Evolutionary conservation across 2,329 filamentous ascomycete genomes (phyloP), one percentile per base, ranked within the genome.

Genomic region (Trichoderma sp.): DNA sequence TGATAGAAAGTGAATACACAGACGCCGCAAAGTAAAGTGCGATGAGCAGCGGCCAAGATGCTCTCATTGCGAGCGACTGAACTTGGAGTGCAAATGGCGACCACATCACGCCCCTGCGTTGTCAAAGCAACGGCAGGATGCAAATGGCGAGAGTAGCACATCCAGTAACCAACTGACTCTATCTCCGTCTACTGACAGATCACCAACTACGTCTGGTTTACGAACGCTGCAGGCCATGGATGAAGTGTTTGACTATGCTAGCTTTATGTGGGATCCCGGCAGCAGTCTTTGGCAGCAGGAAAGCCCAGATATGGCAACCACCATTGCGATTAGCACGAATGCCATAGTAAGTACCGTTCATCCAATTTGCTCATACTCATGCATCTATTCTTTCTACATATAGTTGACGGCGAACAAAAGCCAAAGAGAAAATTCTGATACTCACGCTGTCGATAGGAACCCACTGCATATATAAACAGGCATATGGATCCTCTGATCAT

Each of bases 61-160:
- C 74, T 84, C 81, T 53, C 85, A 87, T 75, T 87, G 86, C 76
- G 84, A 85, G 75, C 81, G 86, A 39, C 78, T 87, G 14, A 86
- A 86, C 73, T 79, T 87, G 62, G 83, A 87, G 71, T 87, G 86
- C 78, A 84, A 82, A 73, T 87, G 86, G 86, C 81, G 81, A 51
- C 77, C 81, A 6, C 56, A 56, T 63, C 70, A 68, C 47, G 43
- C 64, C 28, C 21, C 58, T 28, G 34, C 43, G 14, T 30, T 67
- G 32, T 39, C 56, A 12, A 67, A 66, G 53, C 36, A 79, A 63
- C 73, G 77, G 43, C 74, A 76, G 70, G 72, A 76, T 53, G 69
- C 70, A 62, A 74, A 75, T 47, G 73, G 74, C 34, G 76, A 74
- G 57, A 74, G 71, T 34, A 32, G 70, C 24, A 36, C 63, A 21